Percentiles rank a stretch among this genome's conserved stretches.
Conservation (phyloP, 164 flowering plant species). For the Macadamia tetraphylla region DNA sequence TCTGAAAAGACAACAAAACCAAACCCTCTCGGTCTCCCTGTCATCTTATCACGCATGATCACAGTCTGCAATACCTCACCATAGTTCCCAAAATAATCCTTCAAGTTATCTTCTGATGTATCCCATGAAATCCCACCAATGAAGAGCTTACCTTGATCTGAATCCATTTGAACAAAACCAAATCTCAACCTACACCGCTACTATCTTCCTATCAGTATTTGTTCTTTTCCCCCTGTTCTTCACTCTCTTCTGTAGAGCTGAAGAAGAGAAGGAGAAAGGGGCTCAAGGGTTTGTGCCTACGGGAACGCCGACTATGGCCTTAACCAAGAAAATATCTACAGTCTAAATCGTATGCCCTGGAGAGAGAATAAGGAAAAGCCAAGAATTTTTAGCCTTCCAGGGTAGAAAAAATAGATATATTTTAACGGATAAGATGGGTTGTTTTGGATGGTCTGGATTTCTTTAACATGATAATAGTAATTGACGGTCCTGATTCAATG, state of each 20-base stretch:
- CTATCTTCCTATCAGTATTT: neutral
- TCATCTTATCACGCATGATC: constrained; percentile 71
- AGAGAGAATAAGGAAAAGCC: neutral
- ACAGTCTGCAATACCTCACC: constrained; percentile 77
- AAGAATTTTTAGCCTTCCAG: too few species aligned
- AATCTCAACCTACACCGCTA: neutral
- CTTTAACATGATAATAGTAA: neutral
- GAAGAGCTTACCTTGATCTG: constrained; percentile 94
- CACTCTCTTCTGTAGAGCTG: too few species aligned
- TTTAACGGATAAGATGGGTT: neutral
- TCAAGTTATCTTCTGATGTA: constrained; percentile 71
- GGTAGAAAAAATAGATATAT: neutral
- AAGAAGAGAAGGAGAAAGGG: neutral
- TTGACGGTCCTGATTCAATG: neutral
- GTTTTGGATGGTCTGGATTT: neutral
- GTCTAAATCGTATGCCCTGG: too few species aligned
- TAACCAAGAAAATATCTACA: neutral
- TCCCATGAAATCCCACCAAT: constrained; percentile 99
- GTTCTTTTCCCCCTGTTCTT: neutral
- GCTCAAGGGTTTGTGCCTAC: neutral
- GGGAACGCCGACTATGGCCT: neutral
- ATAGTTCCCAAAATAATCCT: constrained; percentile 66
- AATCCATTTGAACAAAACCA: constrained; percentile 47
- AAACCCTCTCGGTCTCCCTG: constrained; percentile 65
- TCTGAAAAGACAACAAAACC: constrained; percentile 70